Evolutionary conservation across 2,329 filamentous ascomycete species (phyloP).

Genomic region (Penicillium sp.): DNA sequence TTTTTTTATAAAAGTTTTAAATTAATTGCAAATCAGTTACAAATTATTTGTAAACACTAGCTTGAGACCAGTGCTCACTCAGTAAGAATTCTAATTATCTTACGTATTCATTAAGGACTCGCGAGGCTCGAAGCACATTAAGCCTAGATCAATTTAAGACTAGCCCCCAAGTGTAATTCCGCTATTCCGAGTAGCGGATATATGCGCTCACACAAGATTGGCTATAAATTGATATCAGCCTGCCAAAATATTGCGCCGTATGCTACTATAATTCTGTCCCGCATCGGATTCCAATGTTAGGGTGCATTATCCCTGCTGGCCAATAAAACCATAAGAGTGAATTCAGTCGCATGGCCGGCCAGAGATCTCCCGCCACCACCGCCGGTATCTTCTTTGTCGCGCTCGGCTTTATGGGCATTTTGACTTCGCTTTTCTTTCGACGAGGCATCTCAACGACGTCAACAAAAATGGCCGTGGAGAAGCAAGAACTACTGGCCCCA

Average conservation of each 20-base stretch:
- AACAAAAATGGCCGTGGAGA: slow-evolving; percentile 4
- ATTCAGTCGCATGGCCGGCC: slow-evolving; percentile 6
- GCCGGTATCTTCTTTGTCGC: slow-evolving; percentile 3
- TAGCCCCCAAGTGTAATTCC: too few relatives aligned
- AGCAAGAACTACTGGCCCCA: background rate
- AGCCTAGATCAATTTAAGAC: too few relatives aligned
- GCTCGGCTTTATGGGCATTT: slow-evolving; percentile 2
- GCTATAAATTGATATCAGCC: background rate
- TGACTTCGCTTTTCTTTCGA: slow-evolving; percentile 3
- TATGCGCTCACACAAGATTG: background rate
- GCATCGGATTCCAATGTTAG: too few relatives aligned
- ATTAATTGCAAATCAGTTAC: too few relatives aligned
- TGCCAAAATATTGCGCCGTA: background rate
- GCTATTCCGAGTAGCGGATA: background rate
- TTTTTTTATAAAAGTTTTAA: too few relatives aligned
- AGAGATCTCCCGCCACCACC: background rate
- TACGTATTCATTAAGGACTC: too few relatives aligned
- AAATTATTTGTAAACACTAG: too few relatives aligned
- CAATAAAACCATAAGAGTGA: too few relatives aligned
- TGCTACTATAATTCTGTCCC: background rate
- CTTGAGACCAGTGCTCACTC: too few relatives aligned
- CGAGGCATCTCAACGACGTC: background rate
- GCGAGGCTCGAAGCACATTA: too few relatives aligned
- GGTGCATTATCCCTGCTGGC: too few relatives aligned
- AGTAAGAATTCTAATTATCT: too few relatives aligned